Conservation (phyloP, 352 stramenopile genomes). For the Globisporangium abappressorium region DNA sequence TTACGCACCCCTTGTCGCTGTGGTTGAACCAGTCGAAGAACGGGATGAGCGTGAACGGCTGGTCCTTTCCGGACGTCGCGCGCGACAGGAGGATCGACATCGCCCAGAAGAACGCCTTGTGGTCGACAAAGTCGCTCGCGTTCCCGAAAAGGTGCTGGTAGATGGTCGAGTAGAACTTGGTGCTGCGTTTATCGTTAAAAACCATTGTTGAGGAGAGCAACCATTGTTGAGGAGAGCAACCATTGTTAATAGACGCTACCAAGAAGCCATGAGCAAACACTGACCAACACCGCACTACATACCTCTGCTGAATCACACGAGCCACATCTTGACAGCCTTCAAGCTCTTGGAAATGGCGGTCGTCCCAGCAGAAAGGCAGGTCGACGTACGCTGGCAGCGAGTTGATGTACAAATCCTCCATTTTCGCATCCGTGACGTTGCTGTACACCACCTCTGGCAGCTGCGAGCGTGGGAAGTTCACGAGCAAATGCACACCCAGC, state of each 20-base stretch:
- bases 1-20: conserved; percentile 42
- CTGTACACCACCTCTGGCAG: conserved; percentile 21
- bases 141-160: conserved; percentile 70
- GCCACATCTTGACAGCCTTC: conserved; percentile 55
- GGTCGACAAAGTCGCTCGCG: conserved; percentile 45
- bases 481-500: conserved; percentile 62
- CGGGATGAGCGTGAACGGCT: conserved; percentile 81
- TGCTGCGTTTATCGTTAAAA: conserved; percentile 23
- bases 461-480: conserved; percentile 43
- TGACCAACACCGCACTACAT: not conserved
- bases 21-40: conserved; percentile 90
- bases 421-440: conserved; percentile 12
- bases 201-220: not conserved
- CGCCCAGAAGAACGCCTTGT: conserved; percentile 76
- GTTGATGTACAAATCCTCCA: conserved; percentile 61
- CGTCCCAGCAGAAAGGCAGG: conserved; percentile 71
- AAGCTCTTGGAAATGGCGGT: conserved; percentile 54
- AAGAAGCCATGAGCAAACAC: conserved; percentile 11
- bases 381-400: conserved; percentile 56
- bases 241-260: not conserved
- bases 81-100: conserved; percentile 80
- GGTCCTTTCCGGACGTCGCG: conserved; percentile 63
- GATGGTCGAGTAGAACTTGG: conserved; percentile 63
- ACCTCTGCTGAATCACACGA: conserved; percentile 67
- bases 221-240: not conserved